These are phyloP conservation scores for Fonsecaea pedrosoi DNA, from an alignment of 2,329 filamentous ascomycete species.

Conservation along the genomic window DNA sequence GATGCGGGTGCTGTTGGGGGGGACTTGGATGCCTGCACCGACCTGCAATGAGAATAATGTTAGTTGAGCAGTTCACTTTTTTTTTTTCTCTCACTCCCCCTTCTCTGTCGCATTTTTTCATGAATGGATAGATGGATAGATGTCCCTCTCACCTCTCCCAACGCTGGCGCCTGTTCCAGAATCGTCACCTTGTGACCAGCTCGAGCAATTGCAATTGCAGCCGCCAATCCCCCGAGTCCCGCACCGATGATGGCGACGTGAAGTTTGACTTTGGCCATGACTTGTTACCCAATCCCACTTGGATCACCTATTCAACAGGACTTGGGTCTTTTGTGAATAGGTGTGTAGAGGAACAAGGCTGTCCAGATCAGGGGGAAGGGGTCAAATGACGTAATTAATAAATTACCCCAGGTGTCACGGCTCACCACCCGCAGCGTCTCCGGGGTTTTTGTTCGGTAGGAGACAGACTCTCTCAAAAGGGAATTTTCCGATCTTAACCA, in stretches of 20 bases:
- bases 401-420: too few relatives aligned
- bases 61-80: neutral
- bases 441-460: too few relatives aligned
- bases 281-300: neutral
- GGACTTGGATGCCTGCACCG: constrained; percentile 47
- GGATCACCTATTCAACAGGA: too few relatives aligned
- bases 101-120: neutral
- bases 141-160: constrained; percentile 48
- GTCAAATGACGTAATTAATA: neutral
- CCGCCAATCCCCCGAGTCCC: constrained; percentile 53
- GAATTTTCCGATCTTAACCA: neutral
- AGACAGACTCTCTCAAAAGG: neutral
- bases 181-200: constrained; percentile 50
- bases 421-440: neutral
- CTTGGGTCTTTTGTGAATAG: too few relatives aligned
- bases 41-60: constrained; percentile 34
- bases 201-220: constrained; percentile 49
- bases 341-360: neutral
- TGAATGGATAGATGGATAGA: neutral
- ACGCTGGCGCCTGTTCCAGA: constrained; percentile 49
- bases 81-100: too few relatives aligned
- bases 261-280: constrained; percentile 29
- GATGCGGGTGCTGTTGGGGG: constrained; percentile 44
- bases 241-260: constrained; percentile 48
- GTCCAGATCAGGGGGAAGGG: neutral